These are phyloP conservation scores for Pelargonium cotyledonis DNA, from an alignment of 441 rosid species.

Conservation along the genomic window DNA sequence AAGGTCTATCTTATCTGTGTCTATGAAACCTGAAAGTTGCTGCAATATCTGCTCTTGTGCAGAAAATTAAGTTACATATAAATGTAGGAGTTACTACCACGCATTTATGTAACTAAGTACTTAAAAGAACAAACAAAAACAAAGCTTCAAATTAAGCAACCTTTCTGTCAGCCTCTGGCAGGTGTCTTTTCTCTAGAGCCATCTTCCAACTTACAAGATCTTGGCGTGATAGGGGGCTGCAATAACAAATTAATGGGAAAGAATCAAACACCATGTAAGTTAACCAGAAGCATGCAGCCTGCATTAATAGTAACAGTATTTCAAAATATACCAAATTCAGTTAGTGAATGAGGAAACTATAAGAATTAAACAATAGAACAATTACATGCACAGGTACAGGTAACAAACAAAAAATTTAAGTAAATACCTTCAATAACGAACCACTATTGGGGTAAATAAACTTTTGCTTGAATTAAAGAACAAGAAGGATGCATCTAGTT, in stretches of 20 bases:
- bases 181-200: conserved; percentile 76
- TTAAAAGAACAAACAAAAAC: conserved; percentile 7
- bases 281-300: no score
- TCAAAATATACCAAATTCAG: no score
- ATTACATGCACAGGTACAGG: no score
- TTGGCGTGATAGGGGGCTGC: conserved; percentile 81
- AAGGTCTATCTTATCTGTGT: conserved; percentile 67
- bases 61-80: conserved; percentile 16
- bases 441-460: no score
- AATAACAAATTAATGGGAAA: conserved; percentile 2
- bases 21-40: conserved; percentile 77
- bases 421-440: no score
- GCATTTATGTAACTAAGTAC: conserved; percentile 1
- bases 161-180: conserved; percentile 78
- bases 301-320: no score
- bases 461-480: no score
- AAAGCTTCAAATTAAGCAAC: conserved; percentile 27
- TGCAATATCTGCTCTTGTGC: conserved; percentile 40
- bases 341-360: no score
- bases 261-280: no score
- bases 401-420: no score
- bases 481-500: no score
- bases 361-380: no score
- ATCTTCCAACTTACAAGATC: conserved; percentile 95
- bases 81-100: conserved; percentile 8